These are phyloP conservation scores for Cyberlindnera euphorbiae DNA, from an alignment of 805 yeast species.

Conservation along the genomic window DNA sequence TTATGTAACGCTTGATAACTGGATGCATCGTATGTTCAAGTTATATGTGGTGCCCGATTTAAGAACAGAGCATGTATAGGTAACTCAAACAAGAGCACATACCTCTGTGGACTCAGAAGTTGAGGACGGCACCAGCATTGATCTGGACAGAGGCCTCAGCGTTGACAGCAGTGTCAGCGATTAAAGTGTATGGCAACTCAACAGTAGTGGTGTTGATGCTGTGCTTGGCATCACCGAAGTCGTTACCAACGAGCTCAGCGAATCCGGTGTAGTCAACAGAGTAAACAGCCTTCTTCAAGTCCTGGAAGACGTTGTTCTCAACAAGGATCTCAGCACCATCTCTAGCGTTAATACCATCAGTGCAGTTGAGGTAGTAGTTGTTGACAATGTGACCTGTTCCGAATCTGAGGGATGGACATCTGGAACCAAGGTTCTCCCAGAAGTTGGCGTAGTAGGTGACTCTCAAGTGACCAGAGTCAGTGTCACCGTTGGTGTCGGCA, in stretches of 20 bases:
- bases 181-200: neutral
- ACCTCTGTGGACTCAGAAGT: no score
- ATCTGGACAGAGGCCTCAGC: constrained; percentile 1
- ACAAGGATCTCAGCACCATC: neutral
- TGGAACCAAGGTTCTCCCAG: constrained; percentile 3
- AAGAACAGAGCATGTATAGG: no score
- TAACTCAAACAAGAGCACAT: no score
- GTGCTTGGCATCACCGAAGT: neutral
- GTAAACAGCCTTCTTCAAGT: constrained; percentile 1
- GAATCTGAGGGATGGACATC: constrained; percentile 5
- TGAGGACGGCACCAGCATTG: constrained; percentile 2
- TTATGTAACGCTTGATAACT: no score
- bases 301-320: constrained; percentile 3
- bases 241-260: constrained; percentile 2
- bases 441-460: constrained; percentile 2
- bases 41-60: no score
- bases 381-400: constrained; percentile 4
- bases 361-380: constrained; percentile 1
- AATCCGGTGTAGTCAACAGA: constrained; percentile 4
- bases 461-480: constrained; percentile 2
- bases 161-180: neutral
- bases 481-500: constrained; percentile 4
- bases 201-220: neutral
- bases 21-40: no score
- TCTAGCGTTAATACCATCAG: constrained; percentile 4